Percentiles rank a stretch among this genome's conserved stretches.
These are phyloP conservation scores for Papilionanthe hybrid DNA, from an alignment of 116 monocot genomes.

Conservation along the genomic window DNA sequence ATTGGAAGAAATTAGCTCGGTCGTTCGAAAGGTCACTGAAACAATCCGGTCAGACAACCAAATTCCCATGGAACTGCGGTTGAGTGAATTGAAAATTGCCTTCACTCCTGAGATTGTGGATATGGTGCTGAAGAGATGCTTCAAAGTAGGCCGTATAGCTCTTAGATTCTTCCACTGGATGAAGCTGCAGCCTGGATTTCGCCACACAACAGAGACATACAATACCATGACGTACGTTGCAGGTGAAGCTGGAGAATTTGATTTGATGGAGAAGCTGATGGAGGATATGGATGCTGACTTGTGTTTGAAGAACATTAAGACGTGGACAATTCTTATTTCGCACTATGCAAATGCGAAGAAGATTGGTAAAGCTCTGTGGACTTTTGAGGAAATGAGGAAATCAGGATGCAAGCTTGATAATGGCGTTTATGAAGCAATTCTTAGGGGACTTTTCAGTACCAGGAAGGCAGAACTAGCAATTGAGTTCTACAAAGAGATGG, in stretches of 20 bases:
- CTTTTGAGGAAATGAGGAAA: conserved; percentile 59
- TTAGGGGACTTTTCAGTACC: conserved; percentile 34
- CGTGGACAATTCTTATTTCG: conserved; percentile 72
- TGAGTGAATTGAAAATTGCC: conserved; percentile 27
- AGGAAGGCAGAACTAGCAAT: conserved; percentile 56
- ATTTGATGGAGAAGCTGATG: conserved; percentile 54
- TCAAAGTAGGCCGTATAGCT: conserved; percentile 54
- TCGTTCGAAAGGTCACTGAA: conserved; percentile 51
- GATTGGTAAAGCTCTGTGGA: conserved; percentile 47
- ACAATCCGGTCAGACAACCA: conserved; percentile 29
- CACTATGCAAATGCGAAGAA: conserved; percentile 50
- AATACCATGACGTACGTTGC: conserved; percentile 74
- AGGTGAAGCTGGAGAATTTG: conserved; percentile 51
- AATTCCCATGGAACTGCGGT: conserved; percentile 29
- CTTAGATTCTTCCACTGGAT: conserved; percentile 72
- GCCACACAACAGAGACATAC: conserved; percentile 54
- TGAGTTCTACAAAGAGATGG: conserved; percentile 85
- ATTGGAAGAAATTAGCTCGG: conserved; percentile 37
- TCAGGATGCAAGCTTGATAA: conserved; percentile 38
- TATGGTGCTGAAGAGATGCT: conserved; percentile 73
- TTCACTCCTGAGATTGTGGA: conserved; percentile 49
- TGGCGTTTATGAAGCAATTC: conserved; percentile 34
- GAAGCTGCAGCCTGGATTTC: conserved; percentile 31
- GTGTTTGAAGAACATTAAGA: conserved; percentile 53
- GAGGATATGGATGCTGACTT: conserved; percentile 50